Percentiles rank a stretch among this genome's conserved stretches.
These are phyloP conservation scores for Biscutella auriculata DNA, from an alignment of 441 rosid genomes.

Conservation along the genomic window DNA sequence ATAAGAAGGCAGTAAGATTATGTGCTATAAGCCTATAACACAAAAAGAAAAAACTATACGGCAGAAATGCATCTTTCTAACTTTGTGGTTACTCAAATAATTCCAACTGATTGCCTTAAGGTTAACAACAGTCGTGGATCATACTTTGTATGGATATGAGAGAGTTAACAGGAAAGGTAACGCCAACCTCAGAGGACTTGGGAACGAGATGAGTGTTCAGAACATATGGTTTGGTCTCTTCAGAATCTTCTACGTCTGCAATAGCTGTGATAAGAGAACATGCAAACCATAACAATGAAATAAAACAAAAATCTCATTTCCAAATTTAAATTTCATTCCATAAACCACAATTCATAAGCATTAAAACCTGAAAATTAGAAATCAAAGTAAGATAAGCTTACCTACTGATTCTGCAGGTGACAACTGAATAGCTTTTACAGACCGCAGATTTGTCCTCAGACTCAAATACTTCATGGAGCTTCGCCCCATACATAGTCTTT, in stretches of 20 bases:
- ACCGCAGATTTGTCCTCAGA: background rate
- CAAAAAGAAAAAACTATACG: background rate
- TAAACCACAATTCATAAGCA: background rate
- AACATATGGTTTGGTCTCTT: constrained; percentile 11
- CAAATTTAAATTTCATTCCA: background rate
- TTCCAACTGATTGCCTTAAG: background rate
- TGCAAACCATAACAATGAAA: too few species aligned
- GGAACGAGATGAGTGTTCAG: constrained; percentile 16
- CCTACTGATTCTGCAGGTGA: background rate
- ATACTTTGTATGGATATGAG: background rate
- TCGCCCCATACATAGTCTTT: constrained; percentile 3
- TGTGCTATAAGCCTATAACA: too few species aligned
- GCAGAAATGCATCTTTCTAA: background rate
- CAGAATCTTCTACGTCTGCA: constrained; percentile 12
- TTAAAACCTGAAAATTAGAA: background rate
- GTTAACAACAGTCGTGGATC: background rate
- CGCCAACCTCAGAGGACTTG: constrained; percentile 12
- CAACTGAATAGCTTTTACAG: constrained; percentile 12
- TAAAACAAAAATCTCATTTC: too few species aligned
- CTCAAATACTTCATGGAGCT: background rate
- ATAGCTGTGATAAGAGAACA: background rate
- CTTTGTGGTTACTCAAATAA: background rate
- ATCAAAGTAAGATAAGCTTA: background rate
- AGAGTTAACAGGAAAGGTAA: background rate
- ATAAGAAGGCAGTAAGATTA: background rate